Percentiles rank a stretch among this genome's conserved stretches.
Evolutionary conservation across 2,329 filamentous ascomycete species (phyloP).

Genomic region (Aspergillus piperis): DNA sequence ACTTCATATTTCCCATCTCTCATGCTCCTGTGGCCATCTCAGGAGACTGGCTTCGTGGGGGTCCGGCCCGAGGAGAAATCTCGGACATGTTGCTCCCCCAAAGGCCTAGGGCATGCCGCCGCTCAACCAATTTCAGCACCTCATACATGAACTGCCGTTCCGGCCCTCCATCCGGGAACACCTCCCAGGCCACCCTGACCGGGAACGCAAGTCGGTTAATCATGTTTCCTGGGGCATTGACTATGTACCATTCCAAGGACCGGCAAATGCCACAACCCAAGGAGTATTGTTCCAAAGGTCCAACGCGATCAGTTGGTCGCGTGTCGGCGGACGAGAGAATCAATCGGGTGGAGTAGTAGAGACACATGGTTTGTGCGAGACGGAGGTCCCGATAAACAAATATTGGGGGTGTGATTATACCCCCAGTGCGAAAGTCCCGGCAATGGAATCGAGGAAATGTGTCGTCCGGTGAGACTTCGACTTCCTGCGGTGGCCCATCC

Average conservation of each 20-base stretch:
- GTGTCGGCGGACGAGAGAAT: constrained; percentile 38
- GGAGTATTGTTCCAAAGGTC: constrained; percentile 34
- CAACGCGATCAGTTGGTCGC: constrained; percentile 31
- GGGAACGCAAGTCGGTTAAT: constrained; percentile 43
- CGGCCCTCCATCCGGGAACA: constrained; percentile 33
- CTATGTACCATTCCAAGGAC: constrained; percentile 38
- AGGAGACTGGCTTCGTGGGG: constrained; percentile 17
- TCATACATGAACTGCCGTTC: constrained; percentile 36
- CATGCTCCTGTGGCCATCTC: neutral
- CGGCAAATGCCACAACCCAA: constrained; percentile 40
- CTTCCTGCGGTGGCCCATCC: constrained; percentile 32
- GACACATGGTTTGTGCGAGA: constrained; percentile 39
- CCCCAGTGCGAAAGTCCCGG: constrained; percentile 37
- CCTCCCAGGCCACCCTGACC: constrained; percentile 42
- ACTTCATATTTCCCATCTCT: neutral
- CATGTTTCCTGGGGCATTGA: constrained; percentile 40
- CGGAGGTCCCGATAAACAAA: constrained; percentile 39
- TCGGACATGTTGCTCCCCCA: constrained; percentile 42
- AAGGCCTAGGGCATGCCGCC: constrained; percentile 36
- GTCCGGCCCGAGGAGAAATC: constrained; percentile 31
- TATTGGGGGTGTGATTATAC: constrained; percentile 30
- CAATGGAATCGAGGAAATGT: constrained; percentile 37
- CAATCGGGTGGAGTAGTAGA: constrained; percentile 37
- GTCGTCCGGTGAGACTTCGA: constrained; percentile 25
- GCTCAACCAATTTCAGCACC: constrained; percentile 37